Percentiles rank a stretch among this genome's conserved stretches.
Conservation (phyloP, 495 filamentous ascomycete genomes). For the Hyphodiscus hymeniophilus region DNA sequence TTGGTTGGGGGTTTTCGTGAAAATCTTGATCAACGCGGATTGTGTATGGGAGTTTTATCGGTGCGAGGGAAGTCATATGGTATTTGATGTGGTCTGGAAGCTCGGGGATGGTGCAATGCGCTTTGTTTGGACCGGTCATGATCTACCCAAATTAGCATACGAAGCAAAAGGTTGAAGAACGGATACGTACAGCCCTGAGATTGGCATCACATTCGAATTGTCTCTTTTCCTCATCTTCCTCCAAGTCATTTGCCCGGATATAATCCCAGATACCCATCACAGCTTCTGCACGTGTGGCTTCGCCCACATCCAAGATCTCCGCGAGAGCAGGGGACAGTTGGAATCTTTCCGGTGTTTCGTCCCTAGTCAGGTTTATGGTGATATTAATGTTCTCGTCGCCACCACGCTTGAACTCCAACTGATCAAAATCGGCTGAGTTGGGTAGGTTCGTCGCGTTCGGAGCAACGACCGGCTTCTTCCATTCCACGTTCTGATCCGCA, state of each 20-base stretch:
- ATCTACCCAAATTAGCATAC: conserved; percentile 42
- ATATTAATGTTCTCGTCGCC: conserved; percentile 90
- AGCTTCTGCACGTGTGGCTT: conserved; percentile 78
- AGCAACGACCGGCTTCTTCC: conserved; percentile 61
- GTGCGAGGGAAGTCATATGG: conserved; percentile 72
- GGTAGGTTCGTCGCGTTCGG: conserved; percentile 42
- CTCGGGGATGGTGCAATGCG: conserved; percentile 88
- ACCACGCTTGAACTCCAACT: conserved; percentile 81
- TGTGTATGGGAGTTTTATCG: conserved; percentile 80
- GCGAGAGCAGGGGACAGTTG: conserved; percentile 69
- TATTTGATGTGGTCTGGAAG: conserved; percentile 66
- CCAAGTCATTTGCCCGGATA: conserved; percentile 72
- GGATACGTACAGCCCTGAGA: conserved; percentile 57
- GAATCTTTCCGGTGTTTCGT: conserved; percentile 81
- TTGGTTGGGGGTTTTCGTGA: conserved; percentile 55
- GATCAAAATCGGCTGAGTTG: conserved; percentile 70
- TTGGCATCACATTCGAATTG: conserved; percentile 83
- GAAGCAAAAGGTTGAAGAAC: not conserved
- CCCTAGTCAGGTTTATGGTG: conserved; percentile 75
- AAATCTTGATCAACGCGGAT: conserved; percentile 88
- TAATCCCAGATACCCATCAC: conserved; percentile 95
- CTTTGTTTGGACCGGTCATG: conserved; percentile 64
- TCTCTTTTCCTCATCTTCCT: conserved; percentile 90
- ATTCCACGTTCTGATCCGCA: conserved; percentile 52
- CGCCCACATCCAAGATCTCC: conserved; percentile 76